These are phyloP conservation scores for Cladosporium sp. DNA, from an alignment of 2,329 filamentous ascomycete genomes.

Conservation along the genomic window DNA sequence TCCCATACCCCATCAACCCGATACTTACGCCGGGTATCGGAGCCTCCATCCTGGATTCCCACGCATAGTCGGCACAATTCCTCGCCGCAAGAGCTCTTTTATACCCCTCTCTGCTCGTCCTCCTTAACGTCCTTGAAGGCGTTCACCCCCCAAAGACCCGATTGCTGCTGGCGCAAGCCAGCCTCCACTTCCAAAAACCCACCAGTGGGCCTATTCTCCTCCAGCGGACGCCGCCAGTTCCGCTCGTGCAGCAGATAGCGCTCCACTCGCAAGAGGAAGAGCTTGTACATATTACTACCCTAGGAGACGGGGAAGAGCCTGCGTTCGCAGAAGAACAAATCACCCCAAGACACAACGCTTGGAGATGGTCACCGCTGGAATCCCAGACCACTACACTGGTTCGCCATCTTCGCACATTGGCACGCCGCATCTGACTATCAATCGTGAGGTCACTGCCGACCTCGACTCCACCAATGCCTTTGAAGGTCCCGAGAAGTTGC, in stretches of 20 bases:
- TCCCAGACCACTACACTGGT: constrained; percentile 75
- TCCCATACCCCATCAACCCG: constrained; percentile 57
- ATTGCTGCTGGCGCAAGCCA: constrained; percentile 87
- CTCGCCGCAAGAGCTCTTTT: constrained; percentile 77
- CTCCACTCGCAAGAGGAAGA: constrained; percentile 60
- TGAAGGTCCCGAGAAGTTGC: constrained; percentile 95
- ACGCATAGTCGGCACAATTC: constrained; percentile 75
- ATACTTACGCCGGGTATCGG: constrained; percentile 84
- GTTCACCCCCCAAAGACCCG: constrained; percentile 49
- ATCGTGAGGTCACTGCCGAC: constrained; percentile 84
- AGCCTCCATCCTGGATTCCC: constrained; percentile 57
- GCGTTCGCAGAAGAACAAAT: constrained; percentile 10
- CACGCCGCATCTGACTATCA: constrained; percentile 92
- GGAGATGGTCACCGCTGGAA: constrained; percentile 82
- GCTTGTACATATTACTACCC: constrained; percentile 13
- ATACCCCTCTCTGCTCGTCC: constrained; percentile 81
- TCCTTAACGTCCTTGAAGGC: constrained; percentile 81
- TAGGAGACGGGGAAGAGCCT: not conserved
- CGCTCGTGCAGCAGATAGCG: constrained; percentile 98
- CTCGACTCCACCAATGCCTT: constrained; percentile 96
- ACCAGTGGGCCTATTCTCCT: constrained; percentile 90
- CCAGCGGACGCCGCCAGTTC: constrained; percentile 69
- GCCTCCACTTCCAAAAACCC: constrained; percentile 60
- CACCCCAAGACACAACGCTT: constrained; percentile 17
- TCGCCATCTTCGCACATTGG: constrained; percentile 74